Base-by-base conservation (phyloP, 2,329 filamentous ascomycete genomes). In the Aspergillus carbonarius region DNA sequence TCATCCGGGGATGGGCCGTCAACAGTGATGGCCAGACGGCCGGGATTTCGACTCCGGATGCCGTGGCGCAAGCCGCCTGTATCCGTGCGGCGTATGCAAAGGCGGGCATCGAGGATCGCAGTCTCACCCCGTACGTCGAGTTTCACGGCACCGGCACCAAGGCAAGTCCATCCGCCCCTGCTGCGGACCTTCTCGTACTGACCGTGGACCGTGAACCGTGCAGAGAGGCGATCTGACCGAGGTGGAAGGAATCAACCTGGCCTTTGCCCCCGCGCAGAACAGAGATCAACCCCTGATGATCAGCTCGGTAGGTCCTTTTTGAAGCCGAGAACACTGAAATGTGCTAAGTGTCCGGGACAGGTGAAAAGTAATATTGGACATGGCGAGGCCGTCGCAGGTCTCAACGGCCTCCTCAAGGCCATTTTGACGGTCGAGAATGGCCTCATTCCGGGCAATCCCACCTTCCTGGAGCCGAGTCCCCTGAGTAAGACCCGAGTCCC, bases 101-200 rank as follows among this genome's bases (percentile, higher is more conserved):
- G 10, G 59, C 74, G 18, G 72, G 73, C 1, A 66, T 79, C 2
- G 17, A 40, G 2, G 70, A 74, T 55, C 54, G 54, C 1, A 48
- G 59, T 5, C 54, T 63, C 1, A 65, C 70, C 1, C 69, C 74
- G 23, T 79, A 70, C 57, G 71, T 79, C 23, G 71, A 79, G 50
- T 69, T 67, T 9, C 76, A 79, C 56, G 76, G 76, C 13, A 79
- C 78, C 0, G 77, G 76, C 18, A 74, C 71, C 2, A 40, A 40
- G 37, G 37, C 8, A 18, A 40, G 37, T 40, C 5, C 5, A 40
- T 18, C 37, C 37, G 18, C 18, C 13, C 5, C 5, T 17, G n/a
- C 15, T 40, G 4, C 35, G 5, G 18, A 8, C 37, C 5, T 12
- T 18, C 6, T 17, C 10, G 2, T 5, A 4, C 37, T 40, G 37